Evolutionary conservation across 441 rosid genomes (phyloP).

Genomic region (Populus hybrid): DNA sequence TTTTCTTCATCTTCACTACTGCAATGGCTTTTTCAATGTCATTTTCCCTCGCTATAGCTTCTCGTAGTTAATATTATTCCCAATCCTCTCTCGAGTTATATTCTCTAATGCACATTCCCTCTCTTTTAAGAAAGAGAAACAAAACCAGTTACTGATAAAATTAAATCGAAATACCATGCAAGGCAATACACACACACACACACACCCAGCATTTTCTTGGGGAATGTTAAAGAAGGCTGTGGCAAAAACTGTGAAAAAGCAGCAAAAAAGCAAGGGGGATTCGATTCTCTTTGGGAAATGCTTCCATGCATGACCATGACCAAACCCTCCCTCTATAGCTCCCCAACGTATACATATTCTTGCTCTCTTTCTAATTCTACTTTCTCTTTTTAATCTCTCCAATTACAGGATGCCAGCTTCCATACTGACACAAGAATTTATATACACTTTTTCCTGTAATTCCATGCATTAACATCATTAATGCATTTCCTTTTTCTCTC

Average conservation of each 20-base stretch:
- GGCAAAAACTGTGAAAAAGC: conserved; percentile 51
- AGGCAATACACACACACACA: neutral
- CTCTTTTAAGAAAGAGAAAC: conserved; percentile 15
- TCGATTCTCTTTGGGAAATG: conserved; percentile 73
- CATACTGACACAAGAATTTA: neutral
- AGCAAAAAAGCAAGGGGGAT: conserved; percentile 40
- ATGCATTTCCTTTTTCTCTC: neutral
- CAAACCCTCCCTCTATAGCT: conserved; percentile 8
- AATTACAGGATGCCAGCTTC: conserved; percentile 2
- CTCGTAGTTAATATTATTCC: neutral
- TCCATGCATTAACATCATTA: neutral
- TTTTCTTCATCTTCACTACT: conserved; percentile 24
- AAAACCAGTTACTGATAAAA: neutral
- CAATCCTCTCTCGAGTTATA: conserved; percentile 12
- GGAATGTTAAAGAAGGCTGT: conserved; percentile 76
- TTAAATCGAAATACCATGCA: neutral
- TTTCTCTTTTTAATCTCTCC: neutral
- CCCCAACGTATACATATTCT: conserved; percentile 14
- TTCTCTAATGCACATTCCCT: neutral
- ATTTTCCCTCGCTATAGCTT: conserved; percentile 8
- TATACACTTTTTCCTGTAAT: too few relatives aligned
- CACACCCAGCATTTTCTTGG: conserved; percentile 52
- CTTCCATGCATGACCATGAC: conserved; percentile 49
- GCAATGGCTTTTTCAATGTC: conserved; percentile 40
- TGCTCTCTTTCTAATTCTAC: neutral